phyloP scores from a whole-genome alignment of 2,329 filamentous ascomycete species.

The Fusarium torreyae region DNA sequence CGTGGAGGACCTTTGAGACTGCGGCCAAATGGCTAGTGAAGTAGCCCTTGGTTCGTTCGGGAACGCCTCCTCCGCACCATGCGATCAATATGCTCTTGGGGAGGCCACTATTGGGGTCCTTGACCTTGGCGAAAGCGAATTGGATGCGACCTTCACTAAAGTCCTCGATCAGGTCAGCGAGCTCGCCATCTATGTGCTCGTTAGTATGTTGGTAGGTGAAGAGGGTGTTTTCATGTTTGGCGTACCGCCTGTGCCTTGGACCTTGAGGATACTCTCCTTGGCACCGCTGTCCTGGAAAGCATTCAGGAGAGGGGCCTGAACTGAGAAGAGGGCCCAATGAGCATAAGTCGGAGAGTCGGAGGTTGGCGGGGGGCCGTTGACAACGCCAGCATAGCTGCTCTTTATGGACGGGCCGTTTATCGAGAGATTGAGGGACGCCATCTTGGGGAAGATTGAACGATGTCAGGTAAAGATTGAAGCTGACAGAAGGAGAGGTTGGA shows the following conservation, averaged over 20 bases:
- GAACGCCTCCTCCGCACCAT: slow-evolving; percentile 97
- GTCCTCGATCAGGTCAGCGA: slow-evolving; percentile 91
- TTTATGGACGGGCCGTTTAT: slow-evolving; percentile 87
- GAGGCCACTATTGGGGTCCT: slow-evolving; percentile 89
- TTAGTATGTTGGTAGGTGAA: slow-evolving; percentile 34
- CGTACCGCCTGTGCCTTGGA: slow-evolving; percentile 89
- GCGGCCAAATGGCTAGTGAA: slow-evolving; percentile 94
- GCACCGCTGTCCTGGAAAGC: slow-evolving; percentile 89
- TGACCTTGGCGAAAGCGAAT: slow-evolving; percentile 97
- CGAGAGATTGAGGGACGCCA: slow-evolving; percentile 87
- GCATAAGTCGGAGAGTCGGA: slow-evolving; percentile 84
- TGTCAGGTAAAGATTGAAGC: slow-evolving; percentile 42
- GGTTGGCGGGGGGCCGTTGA: slow-evolving; percentile 66
- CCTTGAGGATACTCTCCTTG: slow-evolving; percentile 96
- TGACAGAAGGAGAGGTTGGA: slow-evolving; percentile 39
- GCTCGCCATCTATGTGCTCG: slow-evolving; percentile 81
- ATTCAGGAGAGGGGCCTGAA: slow-evolving; percentile 91
- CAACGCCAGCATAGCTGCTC: slow-evolving; percentile 78
- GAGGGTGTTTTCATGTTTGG: slow-evolving; percentile 5
- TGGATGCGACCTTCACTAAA: slow-evolving; percentile 97
- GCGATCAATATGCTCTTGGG: slow-evolving; percentile 95
- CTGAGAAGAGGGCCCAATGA: slow-evolving; percentile 95
- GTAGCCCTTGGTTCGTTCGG: slow-evolving; percentile 98
- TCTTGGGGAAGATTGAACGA: slow-evolving; percentile 56
- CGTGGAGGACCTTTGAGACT: slow-evolving; percentile 92